phyloP scores from a whole-genome alignment of 2,329 filamentous ascomycete species.

The Chalaropsis ovoidea region DNA sequence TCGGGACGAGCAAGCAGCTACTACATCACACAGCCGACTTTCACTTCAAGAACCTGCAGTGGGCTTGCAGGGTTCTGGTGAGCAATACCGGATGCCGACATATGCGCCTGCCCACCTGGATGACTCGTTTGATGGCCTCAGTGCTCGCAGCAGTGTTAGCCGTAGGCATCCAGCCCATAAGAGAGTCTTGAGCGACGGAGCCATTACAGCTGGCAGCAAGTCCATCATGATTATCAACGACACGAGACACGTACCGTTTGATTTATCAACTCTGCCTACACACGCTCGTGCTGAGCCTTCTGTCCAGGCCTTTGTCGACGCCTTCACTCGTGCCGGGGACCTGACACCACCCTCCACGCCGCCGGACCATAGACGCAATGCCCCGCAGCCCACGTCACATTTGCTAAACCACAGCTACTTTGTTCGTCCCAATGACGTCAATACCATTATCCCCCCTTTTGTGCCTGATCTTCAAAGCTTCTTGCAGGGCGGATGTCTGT shows the following conservation, averaged over 20 bases:
- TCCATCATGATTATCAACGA: conserved; percentile 82
- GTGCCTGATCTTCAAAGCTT: conserved; percentile 37
- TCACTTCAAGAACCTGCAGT: conserved; percentile 8
- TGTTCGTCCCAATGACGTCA: conserved; percentile 18
- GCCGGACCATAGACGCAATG: conserved; percentile 38
- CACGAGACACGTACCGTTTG: conserved; percentile 38
- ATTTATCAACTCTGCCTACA: conserved; percentile 44
- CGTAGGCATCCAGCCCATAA: conserved; percentile 22
- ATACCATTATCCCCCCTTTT: conserved; percentile 40
- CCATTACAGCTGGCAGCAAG: conserved; percentile 69
- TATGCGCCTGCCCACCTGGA: conserved; percentile 30
- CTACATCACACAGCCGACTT: conserved; percentile 2
- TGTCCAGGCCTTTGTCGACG: conserved; percentile 45
- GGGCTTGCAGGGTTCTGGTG: background rate
- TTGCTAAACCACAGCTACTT: conserved; percentile 40
- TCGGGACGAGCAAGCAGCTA: conserved; percentile 47
- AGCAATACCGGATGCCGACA: background rate
- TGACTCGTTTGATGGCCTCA: conserved; percentile 38
- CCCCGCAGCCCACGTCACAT: conserved; percentile 47
- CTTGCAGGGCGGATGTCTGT: conserved; percentile 22
- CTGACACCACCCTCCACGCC: conserved; percentile 54
- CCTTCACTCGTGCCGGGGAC: conserved; percentile 42
- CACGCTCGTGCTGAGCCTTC: conserved; percentile 37
- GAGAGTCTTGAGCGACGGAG: conserved; percentile 44
- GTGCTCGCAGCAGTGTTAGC: conserved; percentile 31